Conservation (phyloP, 1,284 basidiomycete species). For the Phenoliferia sp. region DNA sequence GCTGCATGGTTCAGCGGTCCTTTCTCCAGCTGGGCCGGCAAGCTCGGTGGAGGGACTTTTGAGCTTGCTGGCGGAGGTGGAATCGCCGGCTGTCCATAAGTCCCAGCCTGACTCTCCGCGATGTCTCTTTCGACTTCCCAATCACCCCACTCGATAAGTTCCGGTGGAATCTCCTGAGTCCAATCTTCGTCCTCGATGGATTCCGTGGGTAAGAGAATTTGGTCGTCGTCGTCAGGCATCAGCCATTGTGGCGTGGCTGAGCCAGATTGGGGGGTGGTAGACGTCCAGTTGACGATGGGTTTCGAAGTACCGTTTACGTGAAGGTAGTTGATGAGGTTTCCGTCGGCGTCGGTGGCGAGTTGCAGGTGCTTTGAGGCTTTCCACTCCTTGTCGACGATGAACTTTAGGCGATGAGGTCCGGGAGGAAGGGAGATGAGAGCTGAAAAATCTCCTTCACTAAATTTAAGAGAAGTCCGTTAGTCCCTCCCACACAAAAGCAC, state of each 20-base stretch:
- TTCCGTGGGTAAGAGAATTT: background rate
- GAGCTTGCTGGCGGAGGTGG: constrained; percentile 5
- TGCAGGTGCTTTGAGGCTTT: constrained; percentile 69
- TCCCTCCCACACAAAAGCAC: background rate
- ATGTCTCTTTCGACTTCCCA: constrained; percentile 32
- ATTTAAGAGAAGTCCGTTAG: background rate
- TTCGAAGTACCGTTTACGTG: constrained; percentile 47
- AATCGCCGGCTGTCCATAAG: background rate
- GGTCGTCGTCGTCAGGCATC: constrained; percentile 8
- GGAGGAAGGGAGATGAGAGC: constrained; percentile 60
- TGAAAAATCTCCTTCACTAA: constrained; percentile 44
- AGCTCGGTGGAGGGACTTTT: constrained; percentile 63
- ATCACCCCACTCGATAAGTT: constrained; percentile 38
- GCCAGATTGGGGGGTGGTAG: background rate
- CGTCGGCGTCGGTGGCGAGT: constrained; percentile 89
- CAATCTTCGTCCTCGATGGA: constrained; percentile 33
- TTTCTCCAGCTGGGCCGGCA: constrained; percentile 89
- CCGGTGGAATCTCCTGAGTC: constrained; percentile 43
- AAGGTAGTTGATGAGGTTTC: constrained; percentile 91
- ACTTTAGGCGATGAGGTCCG: constrained; percentile 92
- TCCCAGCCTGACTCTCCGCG: constrained; percentile 15
- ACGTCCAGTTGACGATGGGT: background rate
- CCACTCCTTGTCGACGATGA: constrained; percentile 90
- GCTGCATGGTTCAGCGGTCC: constrained; percentile 72
- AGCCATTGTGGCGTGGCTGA: background rate